These are phyloP conservation scores for Nigrospora oryzae DNA, from an alignment of 2,329 filamentous ascomycete genomes.

Conservation along the genomic window DNA sequence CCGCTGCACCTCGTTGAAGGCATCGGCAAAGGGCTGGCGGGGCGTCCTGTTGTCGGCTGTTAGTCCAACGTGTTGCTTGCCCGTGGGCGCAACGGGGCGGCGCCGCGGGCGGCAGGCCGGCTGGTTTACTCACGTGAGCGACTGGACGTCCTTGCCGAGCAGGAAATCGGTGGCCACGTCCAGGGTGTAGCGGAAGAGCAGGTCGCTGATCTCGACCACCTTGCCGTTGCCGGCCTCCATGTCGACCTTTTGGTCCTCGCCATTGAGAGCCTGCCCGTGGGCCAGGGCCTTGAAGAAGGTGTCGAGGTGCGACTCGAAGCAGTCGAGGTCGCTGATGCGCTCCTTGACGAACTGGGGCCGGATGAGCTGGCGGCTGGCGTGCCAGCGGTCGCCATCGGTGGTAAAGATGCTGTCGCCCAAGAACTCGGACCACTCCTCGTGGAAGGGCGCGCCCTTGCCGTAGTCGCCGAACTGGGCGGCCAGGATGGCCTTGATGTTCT, in stretches of 20 bases:
- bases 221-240: constrained; percentile 51
- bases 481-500: constrained; percentile 88
- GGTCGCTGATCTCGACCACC: constrained; percentile 61
- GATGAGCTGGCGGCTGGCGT: constrained; percentile 70
- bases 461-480: constrained; percentile 80
- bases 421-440: constrained; percentile 66
- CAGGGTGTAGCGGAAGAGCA: constrained; percentile 80
- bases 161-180: constrained; percentile 84
- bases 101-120: no score
- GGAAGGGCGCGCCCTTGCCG: constrained; percentile 72
- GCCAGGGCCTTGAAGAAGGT: constrained; percentile 62
- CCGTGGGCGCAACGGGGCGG: no score
- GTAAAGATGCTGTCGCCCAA: constrained; percentile 71
- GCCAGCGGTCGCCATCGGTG: constrained; percentile 74
- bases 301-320: constrained; percentile 73
- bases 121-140: constrained; percentile 44
- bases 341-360: constrained; percentile 82
- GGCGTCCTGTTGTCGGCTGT: constrained; percentile 32
- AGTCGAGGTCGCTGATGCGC: constrained; percentile 71
- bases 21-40: constrained; percentile 63
- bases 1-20: constrained; percentile 72
- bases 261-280: constrained; percentile 46
- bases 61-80: neutral
- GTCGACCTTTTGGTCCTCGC: constrained; percentile 57
- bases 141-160: constrained; percentile 65